Evolutionary conservation across 768 basidiomycete genomes (phyloP), one percentile per base, ranked within the genome.

Genomic region (Boletus bicolor): DNA sequence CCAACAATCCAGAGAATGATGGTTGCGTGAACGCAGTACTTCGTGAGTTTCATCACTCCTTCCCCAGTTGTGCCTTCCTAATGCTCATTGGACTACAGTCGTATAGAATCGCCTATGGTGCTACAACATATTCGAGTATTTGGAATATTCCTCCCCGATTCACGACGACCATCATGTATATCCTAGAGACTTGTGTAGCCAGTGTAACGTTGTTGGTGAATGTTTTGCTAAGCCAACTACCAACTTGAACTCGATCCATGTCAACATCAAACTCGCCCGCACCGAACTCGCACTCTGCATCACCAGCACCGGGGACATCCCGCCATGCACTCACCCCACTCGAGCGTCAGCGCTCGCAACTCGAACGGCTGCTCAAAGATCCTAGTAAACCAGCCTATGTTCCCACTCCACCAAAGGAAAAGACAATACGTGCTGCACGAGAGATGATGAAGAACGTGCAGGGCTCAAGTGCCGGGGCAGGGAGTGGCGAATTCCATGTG

Each of bases 361-460:
- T 99, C 28, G 91, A 91, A 24, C 89, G 83, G 61, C 83, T 99
- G 35, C 83, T 98, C 58, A 91, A 89, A 68, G 91, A 98, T 64
- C 97, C 97, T 1, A 69, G 80, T 7, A 95, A 93, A 68, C 84
- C 86, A 1, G 91, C 86, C 1, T 82, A 82, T 66, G 75, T 98
- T 10, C 93, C 95, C 2, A 65, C 81, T n/a, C 78, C 89, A 1
- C 87, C 89, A 6, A 89, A 91, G 70, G 89, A 91, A 59, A 94
- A 91, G 76, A 79, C 78, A 0, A 77, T 98, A 32, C 78, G 93
- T 19, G 78, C 94, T 1, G 79, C 95, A 9, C 79, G 91, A 47
- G 97, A 93, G 70, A 93, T 93, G 91, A 98, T 99, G 91, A 98
- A 97, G 81, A 98, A 98, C 64, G 96, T 99, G 7, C 95, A 98